Percentiles rank a stretch among this genome's conserved stretches.
Evolutionary conservation across 1,284 basidiomycete species (phyloP).

Genomic region (Irpex lacteus): DNA sequence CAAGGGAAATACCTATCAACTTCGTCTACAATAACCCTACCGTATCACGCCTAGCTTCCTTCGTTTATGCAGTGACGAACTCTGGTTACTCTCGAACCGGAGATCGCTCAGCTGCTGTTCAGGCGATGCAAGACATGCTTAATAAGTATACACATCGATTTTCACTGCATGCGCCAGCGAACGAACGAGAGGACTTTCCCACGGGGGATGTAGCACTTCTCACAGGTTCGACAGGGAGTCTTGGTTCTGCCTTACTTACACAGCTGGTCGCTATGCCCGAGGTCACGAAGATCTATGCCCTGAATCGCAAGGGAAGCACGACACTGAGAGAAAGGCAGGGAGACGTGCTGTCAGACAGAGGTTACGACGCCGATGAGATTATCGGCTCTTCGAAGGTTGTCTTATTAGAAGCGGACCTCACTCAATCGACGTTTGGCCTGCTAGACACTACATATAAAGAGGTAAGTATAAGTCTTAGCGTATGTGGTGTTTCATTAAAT

Average conservation of each 20-base stretch:
- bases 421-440: conserved; percentile 22
- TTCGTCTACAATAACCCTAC: conserved; percentile 36
- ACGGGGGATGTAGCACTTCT: conserved; percentile 27
- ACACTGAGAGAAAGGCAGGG: conserved; percentile 24
- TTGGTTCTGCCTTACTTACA: conserved; percentile 31
- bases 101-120: conserved; percentile 11
- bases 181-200: background rate
- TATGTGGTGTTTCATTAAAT: background rate
- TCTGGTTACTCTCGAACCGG: background rate
- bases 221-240: conserved; percentile 35
- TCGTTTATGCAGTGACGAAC: conserved; percentile 6
- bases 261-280: conserved; percentile 20
- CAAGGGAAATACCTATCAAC: conserved; percentile 24
- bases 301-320: conserved; percentile 27
- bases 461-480: conserved; percentile 16
- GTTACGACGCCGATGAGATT: conserved; percentile 20
- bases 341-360: conserved; percentile 25
- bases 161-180: conserved; percentile 19
- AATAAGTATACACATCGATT: conserved; percentile 31
- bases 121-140: conserved; percentile 28
- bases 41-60: conserved; percentile 29
- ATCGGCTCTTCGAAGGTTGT: conserved; percentile 25
- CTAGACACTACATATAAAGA: conserved; percentile 20
- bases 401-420: conserved; percentile 27
- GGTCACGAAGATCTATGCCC: conserved; percentile 29